These are phyloP conservation scores for Conticribra weissflogii DNA, from an alignment of 108 stramenopile genomes.

Conservation along the genomic window DNA sequence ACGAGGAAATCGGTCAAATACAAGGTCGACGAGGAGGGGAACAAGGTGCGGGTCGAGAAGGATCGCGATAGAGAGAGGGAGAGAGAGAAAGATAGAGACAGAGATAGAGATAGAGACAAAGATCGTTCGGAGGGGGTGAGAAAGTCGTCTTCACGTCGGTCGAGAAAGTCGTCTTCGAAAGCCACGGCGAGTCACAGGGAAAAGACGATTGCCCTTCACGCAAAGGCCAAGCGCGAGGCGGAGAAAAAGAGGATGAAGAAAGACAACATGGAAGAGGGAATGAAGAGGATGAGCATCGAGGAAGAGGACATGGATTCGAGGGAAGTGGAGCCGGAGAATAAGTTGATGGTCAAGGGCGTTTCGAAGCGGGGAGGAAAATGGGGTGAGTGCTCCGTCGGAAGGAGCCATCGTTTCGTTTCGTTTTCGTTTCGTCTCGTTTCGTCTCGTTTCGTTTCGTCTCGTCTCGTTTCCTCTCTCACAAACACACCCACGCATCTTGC, in stretches of 20 bases:
- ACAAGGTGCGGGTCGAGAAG: conserved; percentile 4
- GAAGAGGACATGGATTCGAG: background rate
- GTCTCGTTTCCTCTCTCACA: background rate
- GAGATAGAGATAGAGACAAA: too few relatives aligned
- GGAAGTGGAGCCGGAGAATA: conserved; percentile 26
- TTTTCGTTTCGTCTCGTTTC: background rate
- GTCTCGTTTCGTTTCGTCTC: background rate
- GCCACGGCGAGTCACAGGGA: conserved; percentile 18
- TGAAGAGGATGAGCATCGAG: background rate
- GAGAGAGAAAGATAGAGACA: too few relatives aligned
- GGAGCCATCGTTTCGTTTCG: background rate
- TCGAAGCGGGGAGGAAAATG: conserved; percentile 2
- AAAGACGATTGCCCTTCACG: conserved; percentile 36
- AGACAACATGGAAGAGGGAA: conserved; percentile 7
- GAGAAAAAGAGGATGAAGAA: conserved; percentile 22
- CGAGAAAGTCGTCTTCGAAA: background rate
- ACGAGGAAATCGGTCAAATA: conserved; percentile 16
- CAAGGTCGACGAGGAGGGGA: conserved; percentile 22
- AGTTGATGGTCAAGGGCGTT: conserved; percentile 14
- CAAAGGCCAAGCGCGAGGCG: conserved; percentile 47
- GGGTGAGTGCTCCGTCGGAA: background rate
- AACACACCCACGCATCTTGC: conserved; percentile 14
- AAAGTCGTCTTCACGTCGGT: conserved; percentile 4
- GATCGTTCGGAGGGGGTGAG: background rate
- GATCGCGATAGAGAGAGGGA: too few relatives aligned